Evolutionary conservation across 148 eudicot genomes (phyloP).

Genomic region (Rhododendron henanense): DNA sequence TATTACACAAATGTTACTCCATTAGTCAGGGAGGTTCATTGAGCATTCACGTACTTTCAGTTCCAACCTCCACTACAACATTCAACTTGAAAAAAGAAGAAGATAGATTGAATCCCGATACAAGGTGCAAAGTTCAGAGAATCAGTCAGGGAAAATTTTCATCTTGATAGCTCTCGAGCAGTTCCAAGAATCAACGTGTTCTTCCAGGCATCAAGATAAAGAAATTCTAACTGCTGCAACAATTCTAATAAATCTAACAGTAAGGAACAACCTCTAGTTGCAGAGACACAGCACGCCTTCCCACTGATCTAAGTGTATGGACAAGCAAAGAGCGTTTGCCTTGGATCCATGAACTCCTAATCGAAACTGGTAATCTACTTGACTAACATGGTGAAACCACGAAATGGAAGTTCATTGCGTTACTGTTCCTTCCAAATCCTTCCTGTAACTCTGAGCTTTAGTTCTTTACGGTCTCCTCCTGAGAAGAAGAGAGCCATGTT

Average conservation of each 20-base stretch:
- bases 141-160: not conserved
- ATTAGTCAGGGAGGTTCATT: not conserved
- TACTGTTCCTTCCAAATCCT: conserved; percentile 49
- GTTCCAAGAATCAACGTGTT: not conserved
- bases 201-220: not conserved
- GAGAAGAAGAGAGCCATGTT: conserved; percentile 72
- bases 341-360: conserved; percentile 13
- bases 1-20: not conserved
- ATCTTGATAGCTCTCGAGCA: not conserved
- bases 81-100: not conserved
- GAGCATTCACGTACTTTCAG: not conserved
- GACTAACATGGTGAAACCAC: not conserved
- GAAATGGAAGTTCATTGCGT: not conserved
- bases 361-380: not conserved
- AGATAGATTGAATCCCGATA: not conserved
- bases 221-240: not conserved
- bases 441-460: conserved; percentile 55
- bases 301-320: conserved; percentile 4
- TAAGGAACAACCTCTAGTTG: not conserved
- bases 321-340: conserved; percentile 55
- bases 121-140: not conserved
- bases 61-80: not conserved
- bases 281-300: not conserved
- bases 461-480: conserved; percentile 57
- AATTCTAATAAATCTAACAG: not conserved